Conservation (phyloP, 352 stramenopile genomes). For the Nothophytophthora sp. region DNA sequence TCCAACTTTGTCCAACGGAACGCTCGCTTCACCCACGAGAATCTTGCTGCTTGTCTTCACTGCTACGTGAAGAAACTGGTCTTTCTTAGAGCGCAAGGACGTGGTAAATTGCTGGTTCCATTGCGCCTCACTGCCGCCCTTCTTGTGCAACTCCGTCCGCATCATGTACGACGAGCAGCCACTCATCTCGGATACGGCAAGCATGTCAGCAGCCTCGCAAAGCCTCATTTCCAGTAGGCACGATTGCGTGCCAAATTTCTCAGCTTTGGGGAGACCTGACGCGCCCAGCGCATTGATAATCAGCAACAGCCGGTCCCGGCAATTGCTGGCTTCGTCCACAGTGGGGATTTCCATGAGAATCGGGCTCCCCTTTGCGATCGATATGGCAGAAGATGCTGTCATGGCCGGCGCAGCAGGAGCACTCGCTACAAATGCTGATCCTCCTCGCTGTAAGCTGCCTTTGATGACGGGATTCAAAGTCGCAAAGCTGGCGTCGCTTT, state of each 20-base stretch:
- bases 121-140: conserved; percentile 77
- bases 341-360: conserved; percentile 53
- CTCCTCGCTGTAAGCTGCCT: conserved; percentile 13
- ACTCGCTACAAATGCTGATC: conserved; percentile 4
- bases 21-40: conserved; percentile 57
- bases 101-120: conserved; percentile 85
- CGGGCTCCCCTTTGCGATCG: conserved; percentile 20
- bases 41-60: conserved; percentile 74
- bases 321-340: conserved; percentile 15
- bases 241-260: conserved; percentile 84
- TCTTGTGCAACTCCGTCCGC: conserved; percentile 74
- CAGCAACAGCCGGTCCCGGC: conserved; percentile 28
- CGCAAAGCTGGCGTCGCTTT: conserved; percentile 65
- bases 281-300: conserved; percentile 65
- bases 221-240: conserved; percentile 64
- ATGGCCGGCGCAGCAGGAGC: conserved; percentile 20
- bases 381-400: conserved; percentile 21
- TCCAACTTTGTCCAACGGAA: conserved; percentile 43
- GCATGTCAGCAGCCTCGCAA: conserved; percentile 9
- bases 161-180: conserved; percentile 30
- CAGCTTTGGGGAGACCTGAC: conserved; percentile 57
- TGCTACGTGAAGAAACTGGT: conserved; percentile 48
- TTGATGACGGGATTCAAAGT: conserved; percentile 70
- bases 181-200: conserved; percentile 7
- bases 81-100: conserved; percentile 46